Percentiles rank a stretch among this genome's conserved stretches.
Evolutionary conservation across 1,139 yeast species (phyloP).

Genomic region (Lodderomyces jiufengensis): DNA sequence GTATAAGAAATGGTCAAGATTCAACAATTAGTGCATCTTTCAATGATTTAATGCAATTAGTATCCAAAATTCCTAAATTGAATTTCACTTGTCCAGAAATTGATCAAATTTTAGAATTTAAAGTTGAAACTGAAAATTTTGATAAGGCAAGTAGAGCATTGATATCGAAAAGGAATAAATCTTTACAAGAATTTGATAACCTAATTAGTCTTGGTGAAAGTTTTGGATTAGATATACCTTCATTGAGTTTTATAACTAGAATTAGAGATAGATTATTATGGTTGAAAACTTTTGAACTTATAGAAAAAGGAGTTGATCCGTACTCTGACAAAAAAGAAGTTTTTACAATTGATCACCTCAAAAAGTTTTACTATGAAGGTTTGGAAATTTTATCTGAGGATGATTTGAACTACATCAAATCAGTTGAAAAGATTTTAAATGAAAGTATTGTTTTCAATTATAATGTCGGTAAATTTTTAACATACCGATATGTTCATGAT

Average conservation of each 20-base stretch:
- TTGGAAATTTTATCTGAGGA: constrained; percentile 26
- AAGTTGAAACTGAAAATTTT: constrained; percentile 51
- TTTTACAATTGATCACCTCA: constrained; percentile 35
- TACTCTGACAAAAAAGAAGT: constrained; percentile 34
- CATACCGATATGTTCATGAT: constrained; percentile 22
- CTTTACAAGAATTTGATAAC: constrained; percentile 41
- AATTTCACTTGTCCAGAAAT: constrained; percentile 57
- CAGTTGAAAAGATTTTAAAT: constrained; percentile 24
- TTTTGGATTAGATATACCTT: constrained; percentile 55
- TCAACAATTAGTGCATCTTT: constrained; percentile 4
- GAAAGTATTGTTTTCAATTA: constrained; percentile 29
- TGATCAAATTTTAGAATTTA: constrained; percentile 55
- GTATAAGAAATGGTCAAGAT: constrained; percentile 33
- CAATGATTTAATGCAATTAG: constrained; percentile 26
- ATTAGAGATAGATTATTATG: constrained; percentile 49
- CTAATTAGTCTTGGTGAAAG: constrained; percentile 53
- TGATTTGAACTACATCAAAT: constrained; percentile 23
- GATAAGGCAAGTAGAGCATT: constrained; percentile 46
- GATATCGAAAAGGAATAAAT: constrained; percentile 24
- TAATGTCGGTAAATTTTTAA: constrained; percentile 25
- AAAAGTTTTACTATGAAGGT: constrained; percentile 41
- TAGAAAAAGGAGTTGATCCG: constrained; percentile 42
- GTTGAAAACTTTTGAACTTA: constrained; percentile 36
- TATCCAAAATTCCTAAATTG: constrained; percentile 46
- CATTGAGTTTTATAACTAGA: constrained; percentile 46